Conservation (phyloP, 208 protist species). For the Leishmania aethiopica region DNA sequence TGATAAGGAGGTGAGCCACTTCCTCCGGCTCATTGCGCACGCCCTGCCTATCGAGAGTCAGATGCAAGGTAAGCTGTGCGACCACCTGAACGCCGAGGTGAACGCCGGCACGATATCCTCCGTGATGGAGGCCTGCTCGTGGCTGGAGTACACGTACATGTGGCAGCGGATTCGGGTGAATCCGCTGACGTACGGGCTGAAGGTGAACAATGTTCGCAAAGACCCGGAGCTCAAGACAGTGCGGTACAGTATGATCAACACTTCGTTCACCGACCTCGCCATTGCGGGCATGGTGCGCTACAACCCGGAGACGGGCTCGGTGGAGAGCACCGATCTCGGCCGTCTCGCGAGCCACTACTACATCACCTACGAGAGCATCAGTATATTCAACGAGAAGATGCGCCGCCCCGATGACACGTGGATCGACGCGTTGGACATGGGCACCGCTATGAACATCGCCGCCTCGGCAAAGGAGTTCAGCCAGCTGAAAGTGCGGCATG, state of each 20-base stretch:
- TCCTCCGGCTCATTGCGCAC: constrained; percentile 94
- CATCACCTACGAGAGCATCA: constrained; percentile 95
- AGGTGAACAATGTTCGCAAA: constrained; percentile 84
- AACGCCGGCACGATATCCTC: constrained; percentile 97
- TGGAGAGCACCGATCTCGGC: constrained; percentile 96
- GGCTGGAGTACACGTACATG: constrained; percentile 98
- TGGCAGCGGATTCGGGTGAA: constrained; percentile 97
- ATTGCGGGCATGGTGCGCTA: constrained; percentile 96
- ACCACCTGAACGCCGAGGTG: constrained; percentile 99
- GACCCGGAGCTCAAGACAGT: constrained; percentile 92
- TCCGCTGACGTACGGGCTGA: constrained; percentile 96
- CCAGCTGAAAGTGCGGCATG: constrained; percentile 96
- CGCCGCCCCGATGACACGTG: constrained; percentile 83
- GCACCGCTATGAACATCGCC: constrained; percentile 93
- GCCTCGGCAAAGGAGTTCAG: constrained; percentile 96
- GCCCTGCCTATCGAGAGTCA: constrained; percentile 98
- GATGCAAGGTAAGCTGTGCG: constrained; percentile 93
- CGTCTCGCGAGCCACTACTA: constrained; percentile 98
- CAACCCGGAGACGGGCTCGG: constrained; percentile 95
- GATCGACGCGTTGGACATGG: constrained; percentile 85
- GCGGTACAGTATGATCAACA: constrained; percentile 96
- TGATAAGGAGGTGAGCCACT: constrained; percentile 96
- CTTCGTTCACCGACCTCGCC: constrained; percentile 94
- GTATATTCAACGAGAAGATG: constrained; percentile 95
- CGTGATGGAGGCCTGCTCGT: constrained; percentile 94